These are phyloP conservation scores for Vigna radiata DNA, from an alignment of 306 rosid species.

Conservation along the genomic window DNA sequence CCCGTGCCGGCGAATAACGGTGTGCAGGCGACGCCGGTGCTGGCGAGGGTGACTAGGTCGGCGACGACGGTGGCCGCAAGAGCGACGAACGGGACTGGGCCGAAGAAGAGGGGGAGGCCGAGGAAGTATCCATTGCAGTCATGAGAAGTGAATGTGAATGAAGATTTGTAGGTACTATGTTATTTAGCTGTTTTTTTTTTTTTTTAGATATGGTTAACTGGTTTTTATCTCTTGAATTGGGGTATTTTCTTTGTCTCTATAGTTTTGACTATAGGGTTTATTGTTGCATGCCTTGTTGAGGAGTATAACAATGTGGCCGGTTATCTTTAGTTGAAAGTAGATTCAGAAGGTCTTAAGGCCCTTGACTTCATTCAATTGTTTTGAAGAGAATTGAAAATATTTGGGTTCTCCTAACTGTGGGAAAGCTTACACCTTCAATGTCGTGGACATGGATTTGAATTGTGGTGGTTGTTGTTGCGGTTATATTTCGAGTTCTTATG, in stretches of 20 bases:
- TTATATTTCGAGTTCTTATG: background rate
- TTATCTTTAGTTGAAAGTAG: slow-evolving; percentile 24
- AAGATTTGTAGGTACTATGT: slow-evolving; percentile 40
- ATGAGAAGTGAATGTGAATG: background rate
- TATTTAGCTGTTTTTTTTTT: slow-evolving; percentile 32
- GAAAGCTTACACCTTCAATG: background rate
- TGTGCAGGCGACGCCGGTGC: background rate
- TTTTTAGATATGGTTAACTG: slow-evolving; percentile 41
- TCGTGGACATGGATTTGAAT: background rate
- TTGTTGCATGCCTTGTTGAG: slow-evolving; percentile 13
- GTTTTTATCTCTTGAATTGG: slow-evolving; percentile 33
- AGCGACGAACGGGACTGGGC: slow-evolving; percentile 40
- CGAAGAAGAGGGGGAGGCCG: slow-evolving; percentile 80
- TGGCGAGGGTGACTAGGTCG: background rate
- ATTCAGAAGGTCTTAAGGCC: slow-evolving; percentile 31
- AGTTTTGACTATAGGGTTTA: slow-evolving; percentile 29
- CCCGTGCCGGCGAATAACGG: slow-evolving; percentile 44
- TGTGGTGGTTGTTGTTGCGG: background rate
- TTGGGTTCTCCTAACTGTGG: background rate
- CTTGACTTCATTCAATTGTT: background rate
- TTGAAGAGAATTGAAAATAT: background rate
- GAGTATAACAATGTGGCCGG: slow-evolving; percentile 17
- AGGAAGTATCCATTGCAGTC: slow-evolving; percentile 52
- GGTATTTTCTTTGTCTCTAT: slow-evolving; percentile 1
- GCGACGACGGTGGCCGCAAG: background rate